Evolutionary conservation across 768 basidiomycete species (phyloP).

Genomic region (Cantharellus anzutake): DNA sequence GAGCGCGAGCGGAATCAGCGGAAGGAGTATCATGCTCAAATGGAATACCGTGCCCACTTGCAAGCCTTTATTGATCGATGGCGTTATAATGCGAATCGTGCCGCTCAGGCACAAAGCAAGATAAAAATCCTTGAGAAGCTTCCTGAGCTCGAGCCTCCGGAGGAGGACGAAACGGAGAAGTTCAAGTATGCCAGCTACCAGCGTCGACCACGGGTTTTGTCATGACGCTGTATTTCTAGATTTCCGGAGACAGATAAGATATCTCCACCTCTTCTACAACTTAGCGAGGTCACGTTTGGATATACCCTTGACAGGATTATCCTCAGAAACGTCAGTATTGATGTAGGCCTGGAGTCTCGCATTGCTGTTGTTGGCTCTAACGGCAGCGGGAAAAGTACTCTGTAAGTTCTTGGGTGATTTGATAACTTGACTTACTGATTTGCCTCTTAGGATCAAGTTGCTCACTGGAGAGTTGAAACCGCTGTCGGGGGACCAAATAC

Average conservation of each 20-base stretch:
- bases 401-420: conserved; percentile 29
- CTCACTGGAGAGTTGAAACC: conserved; percentile 71
- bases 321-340: conserved; percentile 65
- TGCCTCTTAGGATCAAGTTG: conserved; percentile 56
- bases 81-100: conserved; percentile 94
- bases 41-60: conserved; percentile 85
- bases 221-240: conserved; percentile 19
- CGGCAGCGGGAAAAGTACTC: conserved; percentile 90
- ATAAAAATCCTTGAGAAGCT: conserved; percentile 71
- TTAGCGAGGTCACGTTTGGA: conserved; percentile 80
- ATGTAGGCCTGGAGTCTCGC: conserved; percentile 84
- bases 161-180: conserved; percentile 76
- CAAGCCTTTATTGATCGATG: conserved; percentile 98
- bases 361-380: conserved; percentile 92
- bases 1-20: conserved; percentile 81
- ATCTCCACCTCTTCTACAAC: conserved; percentile 84
- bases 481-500: conserved; percentile 56
- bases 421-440: not conserved
- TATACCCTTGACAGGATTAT: conserved; percentile 63
- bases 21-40: conserved; percentile 92
- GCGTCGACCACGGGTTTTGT: not conserved
- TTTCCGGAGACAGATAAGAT: conserved; percentile 97
- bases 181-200: conserved; percentile 46
- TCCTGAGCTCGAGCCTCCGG: conserved; percentile 84
- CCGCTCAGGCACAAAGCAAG: conserved; percentile 69